Evolutionary conservation across 176 grass and related monocot species (phyloP).

Genomic region (Otatea glauca): DNA sequence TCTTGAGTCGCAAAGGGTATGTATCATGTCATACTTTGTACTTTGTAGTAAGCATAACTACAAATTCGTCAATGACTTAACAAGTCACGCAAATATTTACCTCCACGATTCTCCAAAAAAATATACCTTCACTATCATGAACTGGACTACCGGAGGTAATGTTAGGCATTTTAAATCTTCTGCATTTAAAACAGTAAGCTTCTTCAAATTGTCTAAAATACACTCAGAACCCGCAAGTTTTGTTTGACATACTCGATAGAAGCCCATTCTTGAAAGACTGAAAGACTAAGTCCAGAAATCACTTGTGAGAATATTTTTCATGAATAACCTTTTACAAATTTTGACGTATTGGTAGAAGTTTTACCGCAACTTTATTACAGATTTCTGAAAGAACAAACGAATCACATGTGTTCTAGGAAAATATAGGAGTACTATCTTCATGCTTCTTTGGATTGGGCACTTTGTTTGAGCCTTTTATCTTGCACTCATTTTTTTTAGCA

Average conservation of each 20-base stretch:
- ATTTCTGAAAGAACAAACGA: neutral
- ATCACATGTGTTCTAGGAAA: neutral
- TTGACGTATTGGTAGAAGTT: neutral
- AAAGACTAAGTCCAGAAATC: neutral
- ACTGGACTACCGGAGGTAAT: neutral
- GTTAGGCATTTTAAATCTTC: neutral
- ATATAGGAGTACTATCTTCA: neutral
- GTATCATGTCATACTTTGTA: neutral
- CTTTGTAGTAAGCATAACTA: neutral
- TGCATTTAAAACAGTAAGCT: neutral
- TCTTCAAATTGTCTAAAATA: neutral
- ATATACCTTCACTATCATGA: neutral
- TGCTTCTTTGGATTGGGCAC: neutral
- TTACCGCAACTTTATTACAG: neutral
- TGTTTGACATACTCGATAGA: neutral
- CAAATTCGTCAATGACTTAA: neutral
- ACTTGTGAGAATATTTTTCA: neutral
- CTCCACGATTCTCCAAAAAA: neutral
- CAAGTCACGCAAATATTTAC: neutral
- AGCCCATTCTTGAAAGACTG: neutral
- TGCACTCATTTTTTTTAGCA: neutral
- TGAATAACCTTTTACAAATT: neutral
- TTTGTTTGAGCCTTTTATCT: slow-evolving; percentile 30
- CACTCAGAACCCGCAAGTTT: neutral
- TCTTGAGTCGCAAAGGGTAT: slow-evolving; percentile 1